Evolutionary conservation across 2,329 filamentous ascomycete species (phyloP).

Genomic region (Ilyonectria mors-panacis): DNA sequence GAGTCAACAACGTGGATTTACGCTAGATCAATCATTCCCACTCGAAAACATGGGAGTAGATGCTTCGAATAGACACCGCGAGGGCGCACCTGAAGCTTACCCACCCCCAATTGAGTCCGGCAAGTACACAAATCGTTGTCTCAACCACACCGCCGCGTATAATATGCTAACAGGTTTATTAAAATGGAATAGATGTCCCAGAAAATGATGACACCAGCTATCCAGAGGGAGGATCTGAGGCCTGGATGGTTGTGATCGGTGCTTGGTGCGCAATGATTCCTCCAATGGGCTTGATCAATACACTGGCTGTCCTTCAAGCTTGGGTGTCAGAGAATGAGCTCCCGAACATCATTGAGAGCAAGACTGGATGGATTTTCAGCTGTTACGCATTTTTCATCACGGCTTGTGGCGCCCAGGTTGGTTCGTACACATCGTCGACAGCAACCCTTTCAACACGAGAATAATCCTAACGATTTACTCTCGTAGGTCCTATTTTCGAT

Average conservation of each 20-base stretch:
- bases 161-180: too few relatives aligned
- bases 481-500: constrained; percentile 73
- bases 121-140: too few relatives aligned
- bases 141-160: too few relatives aligned
- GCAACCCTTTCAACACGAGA: too few relatives aligned
- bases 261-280: constrained; percentile 77
- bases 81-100: too few relatives aligned
- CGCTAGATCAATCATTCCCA: too few relatives aligned
- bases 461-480: too few relatives aligned
- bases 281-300: constrained; percentile 77
- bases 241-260: constrained; percentile 80
- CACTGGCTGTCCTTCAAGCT: constrained; percentile 76
- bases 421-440: not conserved
- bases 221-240: constrained; percentile 51
- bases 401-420: constrained; percentile 28
- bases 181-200: too few relatives aligned
- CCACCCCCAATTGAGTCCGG: too few relatives aligned
- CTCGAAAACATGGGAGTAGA: too few relatives aligned
- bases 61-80: too few relatives aligned
- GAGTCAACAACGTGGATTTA: too few relatives aligned
- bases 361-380: constrained; percentile 29
- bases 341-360: not conserved
- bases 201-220: constrained; percentile 4
- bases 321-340: constrained; percentile 62
- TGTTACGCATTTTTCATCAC: constrained; percentile 34